These are phyloP conservation scores for Conticribra guillardii DNA, from an alignment of 108 stramenopile genomes.

Conservation along the genomic window DNA sequence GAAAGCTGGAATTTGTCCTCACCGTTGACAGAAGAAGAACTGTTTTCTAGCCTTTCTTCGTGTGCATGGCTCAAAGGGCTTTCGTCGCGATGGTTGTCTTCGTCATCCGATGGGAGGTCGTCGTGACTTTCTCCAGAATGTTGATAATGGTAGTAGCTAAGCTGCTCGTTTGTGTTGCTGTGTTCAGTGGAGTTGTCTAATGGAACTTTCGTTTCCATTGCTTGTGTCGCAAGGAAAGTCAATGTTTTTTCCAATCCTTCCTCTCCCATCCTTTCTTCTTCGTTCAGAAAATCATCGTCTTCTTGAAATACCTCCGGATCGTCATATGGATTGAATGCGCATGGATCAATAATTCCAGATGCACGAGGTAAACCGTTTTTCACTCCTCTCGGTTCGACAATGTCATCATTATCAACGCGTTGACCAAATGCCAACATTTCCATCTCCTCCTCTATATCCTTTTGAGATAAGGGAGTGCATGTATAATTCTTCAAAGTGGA, in stretches of 20 bases:
- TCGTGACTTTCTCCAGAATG: conserved; percentile 43
- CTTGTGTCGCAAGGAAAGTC: conserved; percentile 60
- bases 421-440: conserved; percentile 53
- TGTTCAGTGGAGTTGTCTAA: no score
- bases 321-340: conserved; percentile 58
- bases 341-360: conserved; percentile 64
- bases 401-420: conserved; percentile 64
- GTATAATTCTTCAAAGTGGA: conserved; percentile 37
- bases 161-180: no score
- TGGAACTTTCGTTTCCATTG: conserved; percentile 7
- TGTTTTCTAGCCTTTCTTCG: background rate
- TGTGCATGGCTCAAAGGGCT: background rate
- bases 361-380: conserved; percentile 24
- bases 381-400: conserved; percentile 39
- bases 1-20: background rate
- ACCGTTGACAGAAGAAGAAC: background rate
- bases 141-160: no score
- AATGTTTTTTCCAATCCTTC: conserved; percentile 50
- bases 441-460: conserved; percentile 52
- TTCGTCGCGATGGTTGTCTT: background rate
- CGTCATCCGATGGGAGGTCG: conserved; percentile 30
- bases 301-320: conserved; percentile 35
- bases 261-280: conserved; percentile 58
- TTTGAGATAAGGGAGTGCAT: conserved; percentile 37
- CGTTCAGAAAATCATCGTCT: conserved; percentile 43